Evolutionary conservation across 2,329 filamentous ascomycete species (phyloP), one percentile per base, ranked within the genome.

Genomic region (Sordariomycetes sp.): DNA sequence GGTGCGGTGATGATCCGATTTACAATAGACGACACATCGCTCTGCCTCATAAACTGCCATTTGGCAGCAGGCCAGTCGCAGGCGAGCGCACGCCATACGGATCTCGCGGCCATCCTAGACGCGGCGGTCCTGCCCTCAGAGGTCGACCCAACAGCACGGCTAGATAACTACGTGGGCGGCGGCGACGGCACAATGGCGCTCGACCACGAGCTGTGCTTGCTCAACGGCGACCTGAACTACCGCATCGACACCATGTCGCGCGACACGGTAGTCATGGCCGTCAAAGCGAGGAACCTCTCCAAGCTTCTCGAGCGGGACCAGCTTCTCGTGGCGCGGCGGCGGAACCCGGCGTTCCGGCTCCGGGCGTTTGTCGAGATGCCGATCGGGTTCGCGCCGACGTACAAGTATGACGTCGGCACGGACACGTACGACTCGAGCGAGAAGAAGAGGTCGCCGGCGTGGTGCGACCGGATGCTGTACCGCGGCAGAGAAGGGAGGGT

Each of bases 41-140:
- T 99, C 40, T 99, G 94, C 73, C 93, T 99, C 71, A 82, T 97
- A 74, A 99, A 99, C 69, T 99, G 94, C 69, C 94, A 99, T 81
- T 76, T 99, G 60, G 94, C 94, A 20, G 94, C 94, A 0, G 94
- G 94, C 0, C 94, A 99, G 71, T 86, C 88, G 0, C 89, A 96
- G 60, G 96, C 93, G 0, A 88, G 88, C 59, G 85, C 92, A 65
- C 89, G 94, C 7, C 96, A 99, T 72, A 94, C 91, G 65, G 94
- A 99, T 66, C 84, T 96, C 28, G 89, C 91, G 0, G 87, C 86
- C 3, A 97, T 99, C 60, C 81, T 99, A 32, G 93, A 97, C 69
- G 80, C 86, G 2, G 78, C 81, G 22, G 78, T 89, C 6, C 78
- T 99, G n/a, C 88, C 90, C 0, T 71, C 79, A 0, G 88, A 94